Evolutionary conservation across 2,329 filamentous ascomycete species (phyloP).

Genomic region (Zymoseptoria passerinii): DNA sequence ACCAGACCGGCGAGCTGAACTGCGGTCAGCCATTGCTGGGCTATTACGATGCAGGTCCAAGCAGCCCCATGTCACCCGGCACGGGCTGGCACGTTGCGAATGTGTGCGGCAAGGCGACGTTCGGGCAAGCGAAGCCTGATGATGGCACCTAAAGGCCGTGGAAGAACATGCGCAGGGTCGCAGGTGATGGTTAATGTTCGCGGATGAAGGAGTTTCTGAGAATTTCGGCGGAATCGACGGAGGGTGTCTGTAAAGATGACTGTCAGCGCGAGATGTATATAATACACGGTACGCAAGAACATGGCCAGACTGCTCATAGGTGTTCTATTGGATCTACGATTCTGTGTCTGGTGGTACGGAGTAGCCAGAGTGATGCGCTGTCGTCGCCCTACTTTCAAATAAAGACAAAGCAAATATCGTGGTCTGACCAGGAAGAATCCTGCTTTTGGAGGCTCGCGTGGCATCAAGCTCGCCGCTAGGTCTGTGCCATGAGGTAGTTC

Average conservation of each 20-base stretch:
- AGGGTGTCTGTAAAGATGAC: not conserved
- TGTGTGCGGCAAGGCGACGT: constrained; percentile 24
- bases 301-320: not conserved
- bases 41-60: constrained; percentile 24
- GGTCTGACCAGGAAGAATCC: not conserved
- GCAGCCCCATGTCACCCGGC: constrained; percentile 26
- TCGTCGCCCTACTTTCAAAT: not conserved
- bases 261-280: constrained; percentile 4
- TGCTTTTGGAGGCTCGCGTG: not conserved
- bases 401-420: not conserved
- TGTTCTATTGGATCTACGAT: too few relatives aligned
- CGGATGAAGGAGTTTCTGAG: not conserved
- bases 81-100: constrained; percentile 23
- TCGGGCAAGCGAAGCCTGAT: constrained; percentile 22
- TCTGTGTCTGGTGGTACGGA: too few relatives aligned
- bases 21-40: constrained; percentile 23
- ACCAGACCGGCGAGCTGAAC: constrained; percentile 19
- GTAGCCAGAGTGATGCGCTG: not conserved
- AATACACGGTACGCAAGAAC: not conserved
- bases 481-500: not conserved
- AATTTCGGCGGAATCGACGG: not conserved
- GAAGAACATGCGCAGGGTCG: not conserved
- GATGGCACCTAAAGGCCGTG: constrained; percentile 20
- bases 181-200: not conserved
- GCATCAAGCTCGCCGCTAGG: not conserved